A percentile compares a stretch with the other conserved stretches of the same genome.
phyloP scores from a whole-genome alignment of 2,329 filamentous ascomycete species.

The Exophiala alcalophila region DNA sequence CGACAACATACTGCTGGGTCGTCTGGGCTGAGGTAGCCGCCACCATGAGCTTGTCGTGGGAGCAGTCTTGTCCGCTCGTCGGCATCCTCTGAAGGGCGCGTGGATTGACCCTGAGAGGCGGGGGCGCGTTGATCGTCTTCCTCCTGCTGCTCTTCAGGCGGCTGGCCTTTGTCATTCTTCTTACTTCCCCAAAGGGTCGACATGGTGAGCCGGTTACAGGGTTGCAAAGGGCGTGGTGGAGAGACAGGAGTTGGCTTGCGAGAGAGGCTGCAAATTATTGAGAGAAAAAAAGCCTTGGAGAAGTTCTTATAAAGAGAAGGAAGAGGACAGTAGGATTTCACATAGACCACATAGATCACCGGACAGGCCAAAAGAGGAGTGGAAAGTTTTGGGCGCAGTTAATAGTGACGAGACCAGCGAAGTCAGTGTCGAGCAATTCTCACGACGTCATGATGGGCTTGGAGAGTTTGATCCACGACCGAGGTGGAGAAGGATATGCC shows the following conservation, averaged over 20 bases:
- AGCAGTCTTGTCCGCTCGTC: slow-evolving; percentile 66
- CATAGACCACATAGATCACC: not conserved
- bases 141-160: slow-evolving; percentile 35
- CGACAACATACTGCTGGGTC: slow-evolving; percentile 68
- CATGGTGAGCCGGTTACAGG: slow-evolving; percentile 43
- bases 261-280: too few relatives aligned
- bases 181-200: slow-evolving; percentile 56
- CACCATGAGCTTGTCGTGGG: slow-evolving; percentile 53
- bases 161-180: slow-evolving; percentile 44
- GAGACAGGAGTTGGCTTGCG: too few relatives aligned
- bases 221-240: not conserved
- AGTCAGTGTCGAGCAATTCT: too few relatives aligned
- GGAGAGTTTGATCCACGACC: too few relatives aligned
- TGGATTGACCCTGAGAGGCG: slow-evolving; percentile 18
- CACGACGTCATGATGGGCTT: too few relatives aligned
- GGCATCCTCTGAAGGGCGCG: slow-evolving; percentile 41
- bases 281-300: too few relatives aligned
- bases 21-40: slow-evolving; percentile 71
- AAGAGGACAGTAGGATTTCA: too few relatives aligned
- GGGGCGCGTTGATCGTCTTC: slow-evolving; percentile 17
- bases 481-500: too few relatives aligned
- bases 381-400: too few relatives aligned
- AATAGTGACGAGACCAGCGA: too few relatives aligned
- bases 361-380: too few relatives aligned
- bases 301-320: too few relatives aligned